These are phyloP conservation scores for Backusella mclennaniae DNA, from an alignment of 192 early-diverging fungal species.

Conservation along the genomic window DNA sequence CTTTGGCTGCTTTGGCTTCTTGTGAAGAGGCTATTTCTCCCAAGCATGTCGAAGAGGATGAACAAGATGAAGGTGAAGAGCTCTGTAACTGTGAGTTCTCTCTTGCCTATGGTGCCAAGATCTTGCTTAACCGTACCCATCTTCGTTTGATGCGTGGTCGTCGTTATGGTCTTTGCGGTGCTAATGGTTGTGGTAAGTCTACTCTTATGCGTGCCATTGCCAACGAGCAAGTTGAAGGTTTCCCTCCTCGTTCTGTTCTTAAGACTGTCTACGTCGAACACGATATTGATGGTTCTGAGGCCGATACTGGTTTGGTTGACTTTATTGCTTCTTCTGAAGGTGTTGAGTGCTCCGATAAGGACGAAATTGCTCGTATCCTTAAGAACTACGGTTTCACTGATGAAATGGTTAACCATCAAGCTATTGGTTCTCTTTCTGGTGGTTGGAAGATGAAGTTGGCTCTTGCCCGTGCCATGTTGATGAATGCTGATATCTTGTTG, in stretches of 20 bases:
- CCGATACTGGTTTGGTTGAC: conserved; percentile 66
- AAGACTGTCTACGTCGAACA: conserved; percentile 82
- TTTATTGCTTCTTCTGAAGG: conserved; percentile 60
- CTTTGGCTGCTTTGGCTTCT: conserved; percentile 43
- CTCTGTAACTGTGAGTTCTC: conserved; percentile 80
- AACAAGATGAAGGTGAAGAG: conserved; percentile 55
- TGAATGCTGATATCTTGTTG: conserved; percentile 82
- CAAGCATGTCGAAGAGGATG: conserved; percentile 33
- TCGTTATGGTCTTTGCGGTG: conserved; percentile 81
- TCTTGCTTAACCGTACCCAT: conserved; percentile 69
- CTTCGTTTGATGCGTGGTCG: conserved; percentile 69
- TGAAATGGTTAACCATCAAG: conserved; percentile 52
- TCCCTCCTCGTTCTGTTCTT: conserved; percentile 71
- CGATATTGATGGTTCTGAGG: conserved; percentile 71
- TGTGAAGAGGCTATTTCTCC: conserved; percentile 48
- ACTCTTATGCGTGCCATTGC: conserved; percentile 88
- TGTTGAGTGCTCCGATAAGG: conserved; percentile 52
- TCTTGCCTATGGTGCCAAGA: conserved; percentile 82
- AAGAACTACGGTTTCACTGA: conserved; percentile 69
- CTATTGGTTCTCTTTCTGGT: conserved; percentile 77
- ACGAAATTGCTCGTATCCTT: conserved; percentile 49
- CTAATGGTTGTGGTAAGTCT: conserved; percentile 77
- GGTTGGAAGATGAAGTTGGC: conserved; percentile 92
- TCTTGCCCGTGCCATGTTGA: conserved; percentile 82
- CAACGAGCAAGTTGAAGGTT: conserved; percentile 78